Evolutionary conservation across 2,329 filamentous ascomycete species (phyloP).

Genomic region (Teratosphaeria pseudoeucalypti): DNA sequence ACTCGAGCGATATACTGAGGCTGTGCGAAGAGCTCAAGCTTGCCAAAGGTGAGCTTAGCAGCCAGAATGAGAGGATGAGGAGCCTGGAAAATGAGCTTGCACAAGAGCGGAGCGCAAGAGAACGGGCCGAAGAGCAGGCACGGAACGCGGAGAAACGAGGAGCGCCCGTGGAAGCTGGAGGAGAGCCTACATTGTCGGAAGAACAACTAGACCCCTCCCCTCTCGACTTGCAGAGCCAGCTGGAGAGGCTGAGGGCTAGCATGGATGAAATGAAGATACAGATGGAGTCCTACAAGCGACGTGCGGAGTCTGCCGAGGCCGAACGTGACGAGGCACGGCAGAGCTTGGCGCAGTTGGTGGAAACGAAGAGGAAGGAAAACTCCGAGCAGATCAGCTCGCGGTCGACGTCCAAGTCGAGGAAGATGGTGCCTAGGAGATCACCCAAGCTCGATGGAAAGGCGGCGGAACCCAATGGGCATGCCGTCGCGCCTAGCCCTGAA

Average conservation of each 20-base stretch:
- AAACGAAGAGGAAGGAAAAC: slow-evolving; percentile 64
- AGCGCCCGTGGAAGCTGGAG: slow-evolving; percentile 7
- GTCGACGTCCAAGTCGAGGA: slow-evolving; percentile 7
- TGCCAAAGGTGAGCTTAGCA: slow-evolving; percentile 77
- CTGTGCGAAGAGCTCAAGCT: slow-evolving; percentile 75
- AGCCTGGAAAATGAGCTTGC: slow-evolving; percentile 70
- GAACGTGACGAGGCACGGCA: slow-evolving; percentile 64
- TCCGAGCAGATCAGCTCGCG: slow-evolving; percentile 28
- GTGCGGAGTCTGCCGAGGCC: slow-evolving; percentile 67
- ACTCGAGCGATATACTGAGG: slow-evolving; percentile 65
- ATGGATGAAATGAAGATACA: slow-evolving; percentile 73
- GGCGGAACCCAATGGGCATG: slow-evolving; percentile 16
- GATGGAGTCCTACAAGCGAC: slow-evolving; percentile 64
- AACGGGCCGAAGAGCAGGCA: slow-evolving; percentile 73
- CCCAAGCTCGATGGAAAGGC: slow-evolving; percentile 10
- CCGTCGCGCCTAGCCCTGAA: slow-evolving; percentile 7
- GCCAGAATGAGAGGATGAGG: slow-evolving; percentile 67
- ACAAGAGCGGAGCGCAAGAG: slow-evolving; percentile 70
- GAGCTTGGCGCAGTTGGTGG: slow-evolving; percentile 77
- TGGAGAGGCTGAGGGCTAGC: slow-evolving; percentile 67
- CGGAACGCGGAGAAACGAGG: slow-evolving; percentile 49
- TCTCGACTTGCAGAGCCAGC: slow-evolving; percentile 54
- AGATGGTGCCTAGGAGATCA: slow-evolving; percentile 4
- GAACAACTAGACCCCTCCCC: slow-evolving; percentile 10
- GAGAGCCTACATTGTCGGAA: slow-evolving; percentile 11